A percentile compares a stretch with the other conserved stretches of the same genome.
These are phyloP conservation scores for Ogataea trehaloabstinens DNA, from an alignment of 805 yeast genomes.

Conservation along the genomic window DNA sequence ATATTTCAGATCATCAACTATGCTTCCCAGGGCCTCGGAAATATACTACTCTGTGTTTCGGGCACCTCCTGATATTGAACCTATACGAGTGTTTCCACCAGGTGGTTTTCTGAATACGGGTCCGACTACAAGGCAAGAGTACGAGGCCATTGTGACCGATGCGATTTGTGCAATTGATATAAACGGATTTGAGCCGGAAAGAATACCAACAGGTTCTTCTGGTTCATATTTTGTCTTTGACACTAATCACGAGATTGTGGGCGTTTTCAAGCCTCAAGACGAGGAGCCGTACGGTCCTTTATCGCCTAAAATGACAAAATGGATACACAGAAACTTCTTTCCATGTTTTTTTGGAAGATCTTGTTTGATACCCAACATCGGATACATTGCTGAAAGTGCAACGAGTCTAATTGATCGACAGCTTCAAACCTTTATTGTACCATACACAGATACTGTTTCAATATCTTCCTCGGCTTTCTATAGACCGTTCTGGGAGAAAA, in stretches of 20 bases:
- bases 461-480: slow-evolving; percentile 50
- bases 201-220: slow-evolving; percentile 65
- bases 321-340: slow-evolving; percentile 71
- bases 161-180: slow-evolving; percentile 45
- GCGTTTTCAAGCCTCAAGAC: slow-evolving; percentile 74
- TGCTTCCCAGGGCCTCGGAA: slow-evolving; percentile 31
- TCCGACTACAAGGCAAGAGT: slow-evolving; percentile 30
- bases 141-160: slow-evolving; percentile 39
- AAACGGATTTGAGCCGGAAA: slow-evolving; percentile 41
- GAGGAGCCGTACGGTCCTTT: slow-evolving; percentile 80
- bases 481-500: slow-evolving; percentile 48
- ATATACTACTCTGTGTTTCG: slow-evolving; percentile 58
- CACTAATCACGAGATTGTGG: slow-evolving; percentile 39
- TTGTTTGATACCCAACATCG: slow-evolving; percentile 69
- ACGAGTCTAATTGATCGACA: slow-evolving; percentile 65
- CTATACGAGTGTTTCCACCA: slow-evolving; percentile 28
- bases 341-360: slow-evolving; percentile 77
- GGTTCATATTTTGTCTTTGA: slow-evolving; percentile 64
- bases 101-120: slow-evolving; percentile 25
- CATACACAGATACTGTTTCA: slow-evolving; percentile 58
- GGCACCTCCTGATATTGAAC: slow-evolving; percentile 33
- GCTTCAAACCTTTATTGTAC: slow-evolving; percentile 58
- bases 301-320: slow-evolving; percentile 77
- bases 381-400: slow-evolving; percentile 70
- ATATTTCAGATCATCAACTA: slow-evolving; percentile 10